Evolutionary conservation across 148 eudicot species (phyloP).

Genomic region (Vaccinium darrowii): DNA sequence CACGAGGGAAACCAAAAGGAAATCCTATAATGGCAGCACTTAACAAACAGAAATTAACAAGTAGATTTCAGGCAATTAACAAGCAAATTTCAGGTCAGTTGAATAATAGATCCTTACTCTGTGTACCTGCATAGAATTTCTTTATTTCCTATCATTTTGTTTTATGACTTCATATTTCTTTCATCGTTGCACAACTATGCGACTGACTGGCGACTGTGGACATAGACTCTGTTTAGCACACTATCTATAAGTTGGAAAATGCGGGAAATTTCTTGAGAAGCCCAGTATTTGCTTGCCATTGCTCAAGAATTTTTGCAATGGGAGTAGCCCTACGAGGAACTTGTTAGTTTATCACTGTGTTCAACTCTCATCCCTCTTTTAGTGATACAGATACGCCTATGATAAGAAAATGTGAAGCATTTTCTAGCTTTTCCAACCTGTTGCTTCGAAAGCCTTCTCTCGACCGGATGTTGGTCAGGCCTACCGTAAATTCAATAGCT

Average conservation of each 20-base stretch:
- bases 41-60: conserved; percentile 73
- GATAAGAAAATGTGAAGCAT: neutral
- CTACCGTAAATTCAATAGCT: neutral
- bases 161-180: neutral
- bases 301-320: neutral
- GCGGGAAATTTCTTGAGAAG: neutral
- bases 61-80: conserved; percentile 74
- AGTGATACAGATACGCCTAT: neutral
- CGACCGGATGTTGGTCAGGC: neutral
- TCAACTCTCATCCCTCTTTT: neutral
- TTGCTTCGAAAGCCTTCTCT: neutral
- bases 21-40: conserved; percentile 60
- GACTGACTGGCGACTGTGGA: neutral
- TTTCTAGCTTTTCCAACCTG: neutral
- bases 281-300: neutral
- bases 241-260: neutral
- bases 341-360: neutral
- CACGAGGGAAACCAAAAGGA: conserved; percentile 68
- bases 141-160: neutral
- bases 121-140: neutral
- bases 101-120: neutral
- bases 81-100: conserved; percentile 46
- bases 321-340: neutral
- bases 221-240: neutral
- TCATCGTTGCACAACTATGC: neutral